Percentiles rank a stretch among this genome's conserved stretches.
Conservation (phyloP, 129 eudicot species). For the Pittosporum tobira region DNA sequence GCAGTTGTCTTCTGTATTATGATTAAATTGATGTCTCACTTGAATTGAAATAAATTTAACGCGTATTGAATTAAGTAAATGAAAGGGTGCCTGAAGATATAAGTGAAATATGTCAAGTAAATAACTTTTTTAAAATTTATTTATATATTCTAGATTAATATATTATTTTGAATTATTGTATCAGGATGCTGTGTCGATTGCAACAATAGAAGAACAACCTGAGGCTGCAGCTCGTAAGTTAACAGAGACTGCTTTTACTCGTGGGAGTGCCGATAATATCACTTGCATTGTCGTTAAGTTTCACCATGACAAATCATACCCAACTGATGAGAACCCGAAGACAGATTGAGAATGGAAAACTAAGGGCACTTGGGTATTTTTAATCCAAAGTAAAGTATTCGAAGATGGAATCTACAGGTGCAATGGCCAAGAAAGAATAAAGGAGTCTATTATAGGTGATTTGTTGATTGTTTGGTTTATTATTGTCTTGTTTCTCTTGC, state of each 20-base stretch:
- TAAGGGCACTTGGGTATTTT: not conserved
- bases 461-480: conserved; percentile 34
- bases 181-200: conserved; percentile 86
- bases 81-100: too few species aligned
- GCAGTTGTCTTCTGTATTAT: not conserved
- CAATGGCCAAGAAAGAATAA: conserved; percentile 1
- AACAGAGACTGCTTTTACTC: conserved; percentile 73
- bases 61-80: too few species aligned
- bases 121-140: too few species aligned
- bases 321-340: conserved; percentile 13
- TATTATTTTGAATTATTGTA: not conserved
- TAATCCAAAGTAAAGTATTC: not conserved
- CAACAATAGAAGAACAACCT: conserved; percentile 61
- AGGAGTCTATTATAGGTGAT: conserved; percentile 18
- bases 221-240: conserved; percentile 73
- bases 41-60: not conserved
- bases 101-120: too few species aligned
- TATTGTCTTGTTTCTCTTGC: conserved; percentile 16
- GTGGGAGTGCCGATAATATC: conserved; percentile 83
- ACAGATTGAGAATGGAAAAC: not conserved
- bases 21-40: too few species aligned
- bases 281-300: conserved; percentile 77
- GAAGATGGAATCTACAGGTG: not conserved
- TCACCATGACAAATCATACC: conserved; percentile 30
- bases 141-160: not conserved